Conservation (phyloP, 2,329 filamentous ascomycete species). For the Xylaria hypoxylon region DNA sequence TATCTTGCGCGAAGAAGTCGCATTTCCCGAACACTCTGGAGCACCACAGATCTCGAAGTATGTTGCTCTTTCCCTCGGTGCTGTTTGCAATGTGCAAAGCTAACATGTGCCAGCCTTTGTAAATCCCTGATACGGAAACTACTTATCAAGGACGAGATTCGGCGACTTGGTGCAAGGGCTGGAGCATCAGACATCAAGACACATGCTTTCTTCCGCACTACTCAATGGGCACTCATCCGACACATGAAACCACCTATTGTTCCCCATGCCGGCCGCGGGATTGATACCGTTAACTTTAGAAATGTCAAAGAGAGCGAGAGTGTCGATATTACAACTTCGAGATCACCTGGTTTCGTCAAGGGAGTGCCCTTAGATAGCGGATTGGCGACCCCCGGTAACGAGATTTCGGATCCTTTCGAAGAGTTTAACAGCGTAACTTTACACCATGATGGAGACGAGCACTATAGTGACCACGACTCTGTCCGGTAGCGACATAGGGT, state of each 20-base stretch:
- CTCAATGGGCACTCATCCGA: slow-evolving; percentile 95
- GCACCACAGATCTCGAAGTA: slow-evolving; percentile 92
- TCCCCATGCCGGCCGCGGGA: slow-evolving; percentile 86
- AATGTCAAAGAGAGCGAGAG: slow-evolving; percentile 98
- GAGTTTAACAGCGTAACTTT: slow-evolving; percentile 99
- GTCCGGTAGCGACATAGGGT: slow-evolving; percentile 31
- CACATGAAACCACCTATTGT: slow-evolving; percentile 99
- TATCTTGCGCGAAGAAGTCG: slow-evolving; percentile 93
- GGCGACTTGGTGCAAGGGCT: slow-evolving; percentile 90
- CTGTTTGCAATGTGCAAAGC: background rate
- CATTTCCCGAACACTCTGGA: slow-evolving; percentile 90
- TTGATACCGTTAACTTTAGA: slow-evolving; percentile 96
- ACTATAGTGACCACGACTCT: slow-evolving; percentile 55
- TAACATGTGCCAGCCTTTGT: slow-evolving; percentile 74
- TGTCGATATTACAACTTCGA: slow-evolving; percentile 80
- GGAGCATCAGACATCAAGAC: slow-evolving; percentile 97
- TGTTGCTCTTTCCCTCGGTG: slow-evolving; percentile 53
- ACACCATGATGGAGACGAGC: slow-evolving; percentile 92
- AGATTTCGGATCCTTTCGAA: slow-evolving; percentile 90
- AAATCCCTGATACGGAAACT: slow-evolving; percentile 97
- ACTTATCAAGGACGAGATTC: slow-evolving; percentile 96
- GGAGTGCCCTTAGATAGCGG: slow-evolving; percentile 90
- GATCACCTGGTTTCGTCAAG: slow-evolving; percentile 65
- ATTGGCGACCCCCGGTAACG: slow-evolving; percentile 84
- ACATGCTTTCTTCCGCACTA: slow-evolving; percentile 95